phyloP scores from a whole-genome alignment of 768 basidiomycete species.

The Russula griseocarnosa region DNA sequence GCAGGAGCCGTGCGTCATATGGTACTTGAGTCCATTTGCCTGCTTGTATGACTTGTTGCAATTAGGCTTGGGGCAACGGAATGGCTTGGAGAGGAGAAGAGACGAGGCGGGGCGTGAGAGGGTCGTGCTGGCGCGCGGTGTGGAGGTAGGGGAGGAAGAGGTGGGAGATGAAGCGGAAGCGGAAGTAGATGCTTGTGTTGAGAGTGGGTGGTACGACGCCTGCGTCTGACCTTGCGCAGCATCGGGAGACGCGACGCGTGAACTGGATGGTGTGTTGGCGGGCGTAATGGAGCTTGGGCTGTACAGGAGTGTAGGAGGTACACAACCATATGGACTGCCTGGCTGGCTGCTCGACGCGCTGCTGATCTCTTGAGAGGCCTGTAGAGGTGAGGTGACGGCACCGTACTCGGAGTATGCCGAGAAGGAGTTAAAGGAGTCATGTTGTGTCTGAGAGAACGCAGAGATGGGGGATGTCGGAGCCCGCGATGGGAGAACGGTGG shows the following conservation, averaged over 20 bases:
- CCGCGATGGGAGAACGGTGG: constrained; percentile 50
- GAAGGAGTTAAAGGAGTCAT: constrained; percentile 64
- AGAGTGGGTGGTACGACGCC: constrained; percentile 32
- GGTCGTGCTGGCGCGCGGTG: constrained; percentile 43
- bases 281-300: constrained; percentile 42
- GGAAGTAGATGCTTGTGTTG: constrained; percentile 30
- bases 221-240: constrained; percentile 31
- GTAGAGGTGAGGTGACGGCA: constrained; percentile 44
- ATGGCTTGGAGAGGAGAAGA: constrained; percentile 76
- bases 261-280: constrained; percentile 46
- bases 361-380: constrained; percentile 40
- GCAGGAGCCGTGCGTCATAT: constrained; percentile 89
- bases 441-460: constrained; percentile 36
- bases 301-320: constrained; percentile 60
- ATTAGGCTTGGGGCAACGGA: constrained; percentile 90
- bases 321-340: constrained; percentile 43
- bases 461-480: constrained; percentile 38
- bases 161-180: constrained; percentile 27
- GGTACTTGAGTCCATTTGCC: constrained; percentile 92
- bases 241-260: constrained; percentile 41
- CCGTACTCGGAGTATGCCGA: constrained; percentile 66
- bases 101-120: constrained; percentile 52
- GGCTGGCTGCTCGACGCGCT: constrained; percentile 27
- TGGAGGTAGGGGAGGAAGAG: constrained; percentile 30
- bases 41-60: constrained; percentile 98